Evolutionary conservation across 805 yeast genomes (phyloP).

Genomic region (Suhomyces emberorum): DNA sequence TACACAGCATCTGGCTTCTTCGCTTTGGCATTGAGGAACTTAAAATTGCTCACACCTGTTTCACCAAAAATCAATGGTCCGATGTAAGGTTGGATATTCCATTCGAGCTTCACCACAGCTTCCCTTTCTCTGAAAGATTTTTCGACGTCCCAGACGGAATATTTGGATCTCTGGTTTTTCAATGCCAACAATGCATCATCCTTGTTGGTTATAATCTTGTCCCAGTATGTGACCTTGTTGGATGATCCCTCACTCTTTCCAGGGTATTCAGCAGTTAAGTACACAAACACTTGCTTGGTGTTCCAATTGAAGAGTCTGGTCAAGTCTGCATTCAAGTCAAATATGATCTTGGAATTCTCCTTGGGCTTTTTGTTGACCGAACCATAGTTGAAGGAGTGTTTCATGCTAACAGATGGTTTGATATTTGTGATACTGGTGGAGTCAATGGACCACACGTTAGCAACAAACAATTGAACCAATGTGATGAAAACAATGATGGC

Average conservation of each 20-base stretch:
- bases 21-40: slow-evolving; percentile 27
- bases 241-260: slow-evolving; percentile 42
- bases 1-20: too few relatives aligned
- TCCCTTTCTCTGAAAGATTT: slow-evolving; percentile 57
- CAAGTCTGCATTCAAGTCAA: slow-evolving; percentile 74
- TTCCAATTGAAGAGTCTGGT: slow-evolving; percentile 90
- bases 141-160: slow-evolving; percentile 84
- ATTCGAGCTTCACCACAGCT: slow-evolving; percentile 68
- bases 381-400: slow-evolving; percentile 63
- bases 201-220: slow-evolving; percentile 61
- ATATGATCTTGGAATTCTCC: slow-evolving; percentile 68
- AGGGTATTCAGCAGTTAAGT: slow-evolving; percentile 80
- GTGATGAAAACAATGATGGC: slow-evolving; percentile 48
- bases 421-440: slow-evolving; percentile 36
- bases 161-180: slow-evolving; percentile 59
- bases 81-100: slow-evolving; percentile 90
- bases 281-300: slow-evolving; percentile 92
- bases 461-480: slow-evolving; percentile 44
- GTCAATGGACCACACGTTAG: slow-evolving; percentile 43
- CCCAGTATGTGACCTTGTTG: slow-evolving; percentile 87
- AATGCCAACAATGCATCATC: slow-evolving; percentile 58
- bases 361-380: slow-evolving; percentile 62
- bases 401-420: slow-evolving; percentile 40
- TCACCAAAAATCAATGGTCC: slow-evolving; percentile 77
- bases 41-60: slow-evolving; percentile 25